These are phyloP conservation scores for Rhytidiadelphus loreus DNA, from an alignment of 225 moss, liverwort and hornwort species.

Conservation along the genomic window DNA sequence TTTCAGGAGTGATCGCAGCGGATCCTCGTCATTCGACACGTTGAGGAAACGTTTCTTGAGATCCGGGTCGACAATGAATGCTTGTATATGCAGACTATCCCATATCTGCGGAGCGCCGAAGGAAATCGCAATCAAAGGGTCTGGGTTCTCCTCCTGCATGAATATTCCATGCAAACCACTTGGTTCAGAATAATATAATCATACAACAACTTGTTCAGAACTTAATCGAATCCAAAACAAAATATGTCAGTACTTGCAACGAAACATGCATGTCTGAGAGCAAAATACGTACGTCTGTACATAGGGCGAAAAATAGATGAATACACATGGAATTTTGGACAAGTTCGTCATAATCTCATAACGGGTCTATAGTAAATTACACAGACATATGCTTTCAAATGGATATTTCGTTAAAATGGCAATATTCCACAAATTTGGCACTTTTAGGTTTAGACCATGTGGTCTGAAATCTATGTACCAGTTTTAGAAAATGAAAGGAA, in stretches of 20 bases:
- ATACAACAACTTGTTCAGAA: neutral
- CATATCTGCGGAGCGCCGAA: neutral
- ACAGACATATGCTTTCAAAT: no score
- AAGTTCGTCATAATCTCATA: no score
- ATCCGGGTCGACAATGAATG: neutral
- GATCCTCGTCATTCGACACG: neutral
- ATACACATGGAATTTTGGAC: no score
- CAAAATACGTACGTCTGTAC: no score
- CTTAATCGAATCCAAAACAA: neutral
- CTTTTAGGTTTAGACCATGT: no score
- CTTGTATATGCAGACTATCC: neutral
- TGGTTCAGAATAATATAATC: neutral
- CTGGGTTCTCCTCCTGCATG: neutral
- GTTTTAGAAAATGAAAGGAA: no score
- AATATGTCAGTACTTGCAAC: neutral
- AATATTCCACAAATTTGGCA: no score
- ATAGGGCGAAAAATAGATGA: no score
- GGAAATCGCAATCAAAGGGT: neutral
- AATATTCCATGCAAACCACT: neutral
- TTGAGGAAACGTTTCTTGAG: neutral
- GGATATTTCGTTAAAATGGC: no score
- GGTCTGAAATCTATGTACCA: no score
- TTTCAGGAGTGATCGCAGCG: neutral
- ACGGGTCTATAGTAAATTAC: no score
- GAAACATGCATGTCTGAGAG: neutral